Conservation (phyloP, 306 rosid genomes). For the Quercus alba region DNA sequence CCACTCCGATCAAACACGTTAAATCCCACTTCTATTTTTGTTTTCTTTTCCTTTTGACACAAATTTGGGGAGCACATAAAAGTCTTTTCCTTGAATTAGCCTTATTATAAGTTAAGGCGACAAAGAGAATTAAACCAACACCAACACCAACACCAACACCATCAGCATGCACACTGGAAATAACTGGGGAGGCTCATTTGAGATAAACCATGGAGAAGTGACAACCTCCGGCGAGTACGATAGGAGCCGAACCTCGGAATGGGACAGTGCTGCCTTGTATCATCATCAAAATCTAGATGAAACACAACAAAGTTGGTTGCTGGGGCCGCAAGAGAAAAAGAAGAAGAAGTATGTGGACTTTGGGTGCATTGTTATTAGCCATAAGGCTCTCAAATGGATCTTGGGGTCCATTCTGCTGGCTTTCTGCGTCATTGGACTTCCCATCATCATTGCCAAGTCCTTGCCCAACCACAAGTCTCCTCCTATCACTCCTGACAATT, state of each 20-base stretch:
- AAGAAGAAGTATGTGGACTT: slow-evolving; percentile 53
- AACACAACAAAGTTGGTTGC: slow-evolving; percentile 50
- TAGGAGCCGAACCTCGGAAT: slow-evolving; percentile 5
- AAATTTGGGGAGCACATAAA: too few species aligned
- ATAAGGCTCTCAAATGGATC: slow-evolving; percentile 45
- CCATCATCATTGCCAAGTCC: slow-evolving; percentile 39
- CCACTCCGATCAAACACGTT: too few species aligned
- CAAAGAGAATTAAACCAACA: neutral
- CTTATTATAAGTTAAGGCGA: neutral
- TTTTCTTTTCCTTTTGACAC: too few species aligned
- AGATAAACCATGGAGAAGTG: slow-evolving; percentile 15
- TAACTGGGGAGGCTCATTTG: slow-evolving; percentile 64
- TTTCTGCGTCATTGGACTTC: slow-evolving; percentile 45
- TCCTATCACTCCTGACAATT: slow-evolving; percentile 45
- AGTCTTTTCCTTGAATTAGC: too few species aligned
- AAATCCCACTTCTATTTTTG: too few species aligned
- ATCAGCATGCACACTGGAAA: slow-evolving; percentile 46
- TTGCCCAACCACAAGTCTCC: slow-evolving; percentile 33
- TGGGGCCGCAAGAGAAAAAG: slow-evolving; percentile 23
- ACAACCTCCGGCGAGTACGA: neutral
- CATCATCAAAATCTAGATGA: slow-evolving; percentile 30
- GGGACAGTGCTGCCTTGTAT: slow-evolving; percentile 51
- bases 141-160: neutral
- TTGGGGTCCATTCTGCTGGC: slow-evolving; percentile 24
- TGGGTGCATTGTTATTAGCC: slow-evolving; percentile 45